Percentiles rank a stretch among this genome's conserved stretches.
Evolutionary conservation across 2,329 filamentous ascomycete genomes (phyloP).

Genomic region (Trichophyton mentagrophytes): DNA sequence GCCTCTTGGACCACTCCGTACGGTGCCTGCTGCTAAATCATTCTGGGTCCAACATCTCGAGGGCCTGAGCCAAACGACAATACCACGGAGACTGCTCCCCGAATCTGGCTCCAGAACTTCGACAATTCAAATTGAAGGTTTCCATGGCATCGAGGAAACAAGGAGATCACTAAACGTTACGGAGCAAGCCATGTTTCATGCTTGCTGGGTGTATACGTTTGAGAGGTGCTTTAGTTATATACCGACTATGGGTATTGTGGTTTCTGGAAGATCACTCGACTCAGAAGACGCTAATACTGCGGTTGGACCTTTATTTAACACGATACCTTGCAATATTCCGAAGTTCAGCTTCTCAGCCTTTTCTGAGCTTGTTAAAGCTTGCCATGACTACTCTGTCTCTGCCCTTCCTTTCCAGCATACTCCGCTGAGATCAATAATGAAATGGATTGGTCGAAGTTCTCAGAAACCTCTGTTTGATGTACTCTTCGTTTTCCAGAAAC

Average conservation of each 20-base stretch:
- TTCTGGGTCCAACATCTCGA: constrained; percentile 58
- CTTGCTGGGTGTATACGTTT: constrained; percentile 56
- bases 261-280: constrained; percentile 64
- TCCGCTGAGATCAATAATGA: constrained; percentile 64
- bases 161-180: constrained; percentile 56
- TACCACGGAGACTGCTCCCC: constrained; percentile 17
- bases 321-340: constrained; percentile 55
- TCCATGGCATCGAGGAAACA: constrained; percentile 38
- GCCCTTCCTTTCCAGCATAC: constrained; percentile 65
- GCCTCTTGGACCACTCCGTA: constrained; percentile 53
- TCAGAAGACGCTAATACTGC: constrained; percentile 50
- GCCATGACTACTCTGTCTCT: constrained; percentile 58
- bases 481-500: constrained; percentile 67
- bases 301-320: constrained; percentile 82
- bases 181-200: constrained; percentile 65
- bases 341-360: constrained; percentile 40
- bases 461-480: constrained; percentile 58
- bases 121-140: constrained; percentile 19
- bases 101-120: constrained; percentile 14
- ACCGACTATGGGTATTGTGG: constrained; percentile 57
- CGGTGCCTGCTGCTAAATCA: constrained; percentile 33
- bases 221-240: constrained; percentile 37
- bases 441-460: constrained; percentile 52
- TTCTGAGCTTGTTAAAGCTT: constrained; percentile 46
- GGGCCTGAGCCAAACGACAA: constrained; percentile 19